phyloP scores from a whole-genome alignment of 176 grass and related monocot genomes.

The sorghum (Sorghum bicolor) region Sorghum_bicolor_NCBIv3 NC_012872.2:61381501-61382000 shows the following conservation, averaged over 20 bases:
- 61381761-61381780: background rate
- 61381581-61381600: background rate
- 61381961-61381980: background rate
- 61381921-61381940: background rate
- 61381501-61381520: background rate
- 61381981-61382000: background rate
- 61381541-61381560: constrained; percentile 6
- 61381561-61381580: background rate
- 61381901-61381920: background rate
- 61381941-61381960: background rate
- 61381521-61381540: constrained; percentile 16
- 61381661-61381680: background rate
- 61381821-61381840: constrained; percentile 9
- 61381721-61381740: background rate
- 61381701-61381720: background rate
- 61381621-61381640: background rate
- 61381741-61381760: background rate
- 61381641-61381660: background rate
- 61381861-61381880: background rate
- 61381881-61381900: background rate
- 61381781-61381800: constrained; percentile 24
- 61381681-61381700: too few species aligned
- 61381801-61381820: background rate
- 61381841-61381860: background rate
- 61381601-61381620: background rate